Conservation (phyloP, 768 basidiomycete genomes). For the Filobasidium wieringae region DNA sequence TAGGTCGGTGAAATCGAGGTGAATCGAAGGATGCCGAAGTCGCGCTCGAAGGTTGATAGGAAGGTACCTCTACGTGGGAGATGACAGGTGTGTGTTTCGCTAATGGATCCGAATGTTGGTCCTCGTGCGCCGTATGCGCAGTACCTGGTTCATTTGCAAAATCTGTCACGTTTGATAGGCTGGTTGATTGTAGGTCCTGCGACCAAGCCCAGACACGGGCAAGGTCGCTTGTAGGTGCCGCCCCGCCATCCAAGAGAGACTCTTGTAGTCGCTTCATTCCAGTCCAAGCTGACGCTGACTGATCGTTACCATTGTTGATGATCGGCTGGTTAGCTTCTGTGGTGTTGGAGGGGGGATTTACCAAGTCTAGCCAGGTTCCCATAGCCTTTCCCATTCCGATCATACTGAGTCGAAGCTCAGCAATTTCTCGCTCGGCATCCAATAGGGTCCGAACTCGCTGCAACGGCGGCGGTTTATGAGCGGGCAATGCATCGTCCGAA, state of each 20-base stretch:
- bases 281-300: slow-evolving; percentile 12
- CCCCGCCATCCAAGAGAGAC: slow-evolving; percentile 21
- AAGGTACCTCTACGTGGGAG: not conserved
- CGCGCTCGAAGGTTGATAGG: not conserved
- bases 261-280: slow-evolving; percentile 28
- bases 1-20: not conserved
- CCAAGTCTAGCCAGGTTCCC: slow-evolving; percentile 25
- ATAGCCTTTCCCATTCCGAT: slow-evolving; percentile 37
- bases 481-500: slow-evolving; percentile 10
- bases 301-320: not conserved
- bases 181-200: slow-evolving; percentile 2
- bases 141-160: too few relatives aligned
- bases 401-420: slow-evolving; percentile 34
- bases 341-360: not conserved
- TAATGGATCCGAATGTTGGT: not conserved
- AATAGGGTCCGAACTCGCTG: slow-evolving; percentile 14
- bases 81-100: not conserved
- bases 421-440: slow-evolving; percentile 34
- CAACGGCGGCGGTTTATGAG: slow-evolving; percentile 8
- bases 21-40: not conserved
- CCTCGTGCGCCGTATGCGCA: not conserved
- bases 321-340: not conserved
- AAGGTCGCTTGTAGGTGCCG: slow-evolving; percentile 1
- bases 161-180: not conserved
- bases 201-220: slow-evolving; percentile 14